phyloP scores from a whole-genome alignment of 805 yeast genomes.

The Torulaspora gathmanii region DNA sequence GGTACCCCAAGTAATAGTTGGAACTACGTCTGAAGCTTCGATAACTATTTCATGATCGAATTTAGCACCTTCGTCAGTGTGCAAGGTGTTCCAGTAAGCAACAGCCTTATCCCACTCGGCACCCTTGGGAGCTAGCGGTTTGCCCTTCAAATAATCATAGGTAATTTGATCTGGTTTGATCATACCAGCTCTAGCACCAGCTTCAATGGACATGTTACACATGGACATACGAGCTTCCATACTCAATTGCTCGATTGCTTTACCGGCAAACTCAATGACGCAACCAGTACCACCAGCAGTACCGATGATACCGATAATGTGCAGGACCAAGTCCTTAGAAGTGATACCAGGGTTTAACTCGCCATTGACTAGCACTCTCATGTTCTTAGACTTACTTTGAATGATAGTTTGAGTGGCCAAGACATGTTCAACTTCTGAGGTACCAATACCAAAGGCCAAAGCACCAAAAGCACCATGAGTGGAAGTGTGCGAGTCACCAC shows the following conservation, averaged over 20 bases:
- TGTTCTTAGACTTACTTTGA: constrained; percentile 92
- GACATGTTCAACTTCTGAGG: constrained; percentile 98
- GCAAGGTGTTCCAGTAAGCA: constrained; percentile 81
- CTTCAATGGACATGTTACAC: constrained; percentile 99
- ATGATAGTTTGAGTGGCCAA: constrained; percentile 94
- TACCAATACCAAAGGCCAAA: constrained; percentile 97
- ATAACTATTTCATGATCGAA: constrained; percentile 82
- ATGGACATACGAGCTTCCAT: constrained; percentile 99
- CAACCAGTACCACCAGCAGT: constrained; percentile 99
- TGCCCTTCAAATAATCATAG: constrained; percentile 81
- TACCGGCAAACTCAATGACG: constrained; percentile 95
- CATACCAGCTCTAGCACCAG: constrained; percentile 99
- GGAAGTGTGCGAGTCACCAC: constrained; percentile 98
- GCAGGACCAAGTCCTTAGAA: constrained; percentile 90
- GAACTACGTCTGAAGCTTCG: constrained; percentile 78
- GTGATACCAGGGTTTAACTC: constrained; percentile 84
- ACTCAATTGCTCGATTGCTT: constrained; percentile 80
- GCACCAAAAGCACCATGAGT: constrained; percentile 99
- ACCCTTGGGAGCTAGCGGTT: constrained; percentile 93
- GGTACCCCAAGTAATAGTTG: constrained; percentile 99
- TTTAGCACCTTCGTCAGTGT: constrained; percentile 83
- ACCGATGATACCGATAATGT: constrained; percentile 94
- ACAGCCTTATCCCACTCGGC: constrained; percentile 94
- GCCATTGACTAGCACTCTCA: constrained; percentile 85
- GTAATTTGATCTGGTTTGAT: constrained; percentile 91